phyloP scores from a whole-genome alignment of 768 basidiomycete genomes.

The Vishniacozyma victoriae region DNA sequence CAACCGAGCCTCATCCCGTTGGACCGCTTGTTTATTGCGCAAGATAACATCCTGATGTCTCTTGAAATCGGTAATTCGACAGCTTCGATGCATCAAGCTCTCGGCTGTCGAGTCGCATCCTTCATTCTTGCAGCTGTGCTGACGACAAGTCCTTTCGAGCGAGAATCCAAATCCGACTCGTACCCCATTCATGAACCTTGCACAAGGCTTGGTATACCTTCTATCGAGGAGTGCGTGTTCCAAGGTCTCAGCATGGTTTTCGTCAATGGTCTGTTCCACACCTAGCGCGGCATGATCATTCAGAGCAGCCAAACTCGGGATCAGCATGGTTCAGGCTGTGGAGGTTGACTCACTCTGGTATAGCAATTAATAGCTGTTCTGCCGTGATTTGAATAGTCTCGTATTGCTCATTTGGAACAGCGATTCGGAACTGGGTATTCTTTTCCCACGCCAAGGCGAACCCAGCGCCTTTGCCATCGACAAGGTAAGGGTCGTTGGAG shows the following conservation, averaged over 20 bases:
- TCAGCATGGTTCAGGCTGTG: too few relatives aligned
- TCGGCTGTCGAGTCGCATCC: too few relatives aligned
- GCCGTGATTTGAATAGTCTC: constrained; percentile 80
- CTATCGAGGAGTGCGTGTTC: constrained; percentile 25
- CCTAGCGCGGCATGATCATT: constrained; percentile 46
- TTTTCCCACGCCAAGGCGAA: constrained; percentile 82
- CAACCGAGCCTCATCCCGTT: constrained; percentile 7
- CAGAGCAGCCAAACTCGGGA: constrained; percentile 26
- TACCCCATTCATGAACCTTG: constrained; percentile 75
- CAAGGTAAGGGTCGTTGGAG: constrained; percentile 69
- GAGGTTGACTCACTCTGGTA: constrained; percentile 64
- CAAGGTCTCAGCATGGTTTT: constrained; percentile 6
- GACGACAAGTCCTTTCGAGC: constrained; percentile 73
- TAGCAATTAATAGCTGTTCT: constrained; percentile 70
- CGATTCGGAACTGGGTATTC: constrained; percentile 63
- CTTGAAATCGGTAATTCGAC: constrained; percentile 70
- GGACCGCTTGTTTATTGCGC: constrained; percentile 25
- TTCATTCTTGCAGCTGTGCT: constrained; percentile 59
- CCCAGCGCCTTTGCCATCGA: constrained; percentile 69
- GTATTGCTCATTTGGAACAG: constrained; percentile 61
- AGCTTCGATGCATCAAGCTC: constrained; percentile 64
- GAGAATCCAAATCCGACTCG: constrained; percentile 78
- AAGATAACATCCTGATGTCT: constrained; percentile 73
- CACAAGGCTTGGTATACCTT: constrained; percentile 63
- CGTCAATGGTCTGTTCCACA: constrained; percentile 4